phyloP scores from a whole-genome alignment of 441 rosid genomes.

The Breynia disticha region DNA sequence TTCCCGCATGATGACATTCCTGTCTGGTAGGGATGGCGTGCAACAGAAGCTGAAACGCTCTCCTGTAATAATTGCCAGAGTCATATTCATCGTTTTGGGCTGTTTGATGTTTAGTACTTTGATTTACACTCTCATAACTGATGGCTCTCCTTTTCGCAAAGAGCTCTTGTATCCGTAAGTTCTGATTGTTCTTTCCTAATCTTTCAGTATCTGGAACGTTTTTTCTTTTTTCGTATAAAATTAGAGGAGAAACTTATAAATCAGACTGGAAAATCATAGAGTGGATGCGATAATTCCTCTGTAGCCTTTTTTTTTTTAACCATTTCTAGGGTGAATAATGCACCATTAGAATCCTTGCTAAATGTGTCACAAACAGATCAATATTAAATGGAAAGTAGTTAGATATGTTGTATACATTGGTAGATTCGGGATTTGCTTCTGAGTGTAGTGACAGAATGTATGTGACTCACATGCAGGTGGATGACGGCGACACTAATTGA shows the following conservation, averaged over 20 bases:
- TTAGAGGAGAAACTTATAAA: neutral
- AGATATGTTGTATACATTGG: too few relatives aligned
- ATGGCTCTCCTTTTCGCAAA: conserved; percentile 79
- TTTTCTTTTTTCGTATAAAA: neutral
- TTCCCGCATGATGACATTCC: conserved; percentile 8
- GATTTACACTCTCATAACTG: conserved; percentile 50
- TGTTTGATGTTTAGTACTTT: conserved; percentile 66
- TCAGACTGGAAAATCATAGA: too few relatives aligned
- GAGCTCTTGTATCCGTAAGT: conserved; percentile 80
- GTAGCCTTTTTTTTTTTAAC: too few relatives aligned
- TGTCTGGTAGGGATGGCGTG: conserved; percentile 30
- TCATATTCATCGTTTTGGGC: conserved; percentile 52
- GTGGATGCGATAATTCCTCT: too few relatives aligned
- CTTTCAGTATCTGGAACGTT: neutral
- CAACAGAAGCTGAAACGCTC: conserved; percentile 36
- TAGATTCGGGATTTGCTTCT: too few relatives aligned
- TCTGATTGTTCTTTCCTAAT: conserved; percentile 1
- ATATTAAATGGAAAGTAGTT: too few relatives aligned
- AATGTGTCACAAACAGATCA: too few relatives aligned
- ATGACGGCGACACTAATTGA: conserved; percentile 55
- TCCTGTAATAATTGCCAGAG: conserved; percentile 44
- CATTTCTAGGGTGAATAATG: too few relatives aligned
- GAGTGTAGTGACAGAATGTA: neutral
- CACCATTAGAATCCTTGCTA: too few relatives aligned
- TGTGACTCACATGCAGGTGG: conserved; percentile 46